Conservation (phyloP, 495 filamentous ascomycete species). For the Rusavskia elegans region DNA sequence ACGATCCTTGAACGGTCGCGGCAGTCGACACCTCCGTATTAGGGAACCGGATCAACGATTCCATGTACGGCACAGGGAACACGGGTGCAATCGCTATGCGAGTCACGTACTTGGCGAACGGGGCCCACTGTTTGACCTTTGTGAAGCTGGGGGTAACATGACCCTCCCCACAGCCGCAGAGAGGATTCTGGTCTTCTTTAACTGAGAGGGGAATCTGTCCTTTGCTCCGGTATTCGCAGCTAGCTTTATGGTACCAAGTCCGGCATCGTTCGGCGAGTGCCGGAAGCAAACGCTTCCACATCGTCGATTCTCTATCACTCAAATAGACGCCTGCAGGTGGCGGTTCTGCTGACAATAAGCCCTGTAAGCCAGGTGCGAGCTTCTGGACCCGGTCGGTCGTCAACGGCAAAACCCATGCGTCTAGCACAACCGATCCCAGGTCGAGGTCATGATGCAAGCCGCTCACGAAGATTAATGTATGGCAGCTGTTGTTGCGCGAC, state of each 20-base stretch:
- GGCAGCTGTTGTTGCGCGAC: constrained; percentile 6
- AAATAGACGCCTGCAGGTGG: constrained; percentile 17
- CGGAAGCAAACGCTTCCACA: constrained; percentile 35
- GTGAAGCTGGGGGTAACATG: constrained; percentile 14
- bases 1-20: background rate
- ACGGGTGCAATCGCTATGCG: constrained; percentile 19
- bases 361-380: constrained; percentile 16
- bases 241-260: constrained; percentile 28
- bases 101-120: constrained; percentile 13
- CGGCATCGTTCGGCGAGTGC: constrained; percentile 38
- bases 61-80: constrained; percentile 19
- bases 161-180: constrained; percentile 24
- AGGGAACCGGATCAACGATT: constrained; percentile 5
- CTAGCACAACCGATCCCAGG: constrained; percentile 27
- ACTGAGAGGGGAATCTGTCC: constrained; percentile 18
- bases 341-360: constrained; percentile 11
- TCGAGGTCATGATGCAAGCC: constrained; percentile 25
- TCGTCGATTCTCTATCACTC: constrained; percentile 24
- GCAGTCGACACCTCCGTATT: background rate
- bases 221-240: constrained; percentile 31
- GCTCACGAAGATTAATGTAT: constrained; percentile 25
- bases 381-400: constrained; percentile 15
- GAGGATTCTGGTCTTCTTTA: constrained; percentile 8
- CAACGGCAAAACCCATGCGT: constrained; percentile 31
- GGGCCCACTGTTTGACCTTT: constrained; percentile 14